These are phyloP conservation scores for Phytophthora tentaculata DNA, from an alignment of 352 stramenopile species.

Conservation along the genomic window DNA sequence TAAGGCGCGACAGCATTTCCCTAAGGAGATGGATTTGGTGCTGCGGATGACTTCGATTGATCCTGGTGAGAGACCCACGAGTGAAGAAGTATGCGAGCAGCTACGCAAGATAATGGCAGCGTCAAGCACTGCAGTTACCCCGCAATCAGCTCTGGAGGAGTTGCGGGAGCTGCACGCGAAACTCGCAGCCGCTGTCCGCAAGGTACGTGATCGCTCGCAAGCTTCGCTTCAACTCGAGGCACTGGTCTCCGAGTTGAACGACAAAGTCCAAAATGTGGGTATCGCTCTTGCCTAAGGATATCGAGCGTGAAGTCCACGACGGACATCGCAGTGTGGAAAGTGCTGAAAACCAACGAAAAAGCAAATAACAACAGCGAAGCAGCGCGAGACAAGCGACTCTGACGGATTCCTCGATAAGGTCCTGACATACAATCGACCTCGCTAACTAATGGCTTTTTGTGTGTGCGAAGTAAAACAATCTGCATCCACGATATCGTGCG, in stretches of 20 bases:
- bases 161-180: slow-evolving; percentile 67
- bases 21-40: slow-evolving; percentile 76
- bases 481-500: slow-evolving; percentile 33
- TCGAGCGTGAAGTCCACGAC: slow-evolving; percentile 2
- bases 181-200: slow-evolving; percentile 57
- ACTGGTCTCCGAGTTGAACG: slow-evolving; percentile 68
- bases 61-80: slow-evolving; percentile 63
- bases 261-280: slow-evolving; percentile 74
- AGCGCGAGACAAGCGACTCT: slow-evolving; percentile 19
- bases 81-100: slow-evolving; percentile 66
- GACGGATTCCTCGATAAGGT: slow-evolving; percentile 3
- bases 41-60: slow-evolving; percentile 81
- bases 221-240: slow-evolving; percentile 62
- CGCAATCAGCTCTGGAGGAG: slow-evolving; percentile 62
- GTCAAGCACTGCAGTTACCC: slow-evolving; percentile 38
- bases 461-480: slow-evolving; percentile 37
- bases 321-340: slow-evolving; percentile 10
- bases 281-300: slow-evolving; percentile 54
- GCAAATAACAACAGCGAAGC: slow-evolving; percentile 29
- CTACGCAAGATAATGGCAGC: slow-evolving; percentile 53
- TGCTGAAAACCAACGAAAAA: slow-evolving; percentile 31
- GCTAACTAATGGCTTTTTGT: slow-evolving; percentile 39
- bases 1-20: slow-evolving; percentile 61
- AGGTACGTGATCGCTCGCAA: slow-evolving; percentile 69
- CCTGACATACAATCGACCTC: slow-evolving; percentile 15